phyloP scores from a whole-genome alignment of 176 grass and related monocot genomes.

The Cenchrus americanus region DNA sequence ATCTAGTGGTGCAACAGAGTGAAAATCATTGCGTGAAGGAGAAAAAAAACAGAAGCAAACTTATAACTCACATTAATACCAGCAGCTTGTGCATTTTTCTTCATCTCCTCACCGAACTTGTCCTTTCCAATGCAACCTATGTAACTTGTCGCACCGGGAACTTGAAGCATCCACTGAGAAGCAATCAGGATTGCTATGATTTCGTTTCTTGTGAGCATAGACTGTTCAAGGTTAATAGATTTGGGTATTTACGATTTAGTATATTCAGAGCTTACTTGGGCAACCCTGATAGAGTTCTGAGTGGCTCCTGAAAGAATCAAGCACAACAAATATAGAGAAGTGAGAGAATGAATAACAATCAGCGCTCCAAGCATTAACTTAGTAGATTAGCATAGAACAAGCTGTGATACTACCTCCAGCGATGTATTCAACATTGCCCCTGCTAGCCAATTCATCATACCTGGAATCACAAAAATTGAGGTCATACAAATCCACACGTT shows the following conservation, averaged over 20 bases:
- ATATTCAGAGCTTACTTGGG: constrained; percentile 61
- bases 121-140: constrained; percentile 87
- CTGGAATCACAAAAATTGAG: constrained; percentile 27
- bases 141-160: constrained; percentile 75
- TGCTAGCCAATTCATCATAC: constrained; percentile 80
- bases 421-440: constrained; percentile 65
- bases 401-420: constrained; percentile 63
- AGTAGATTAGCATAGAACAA: neutral
- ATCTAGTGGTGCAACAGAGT: neutral
- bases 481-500: neutral
- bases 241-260: neutral
- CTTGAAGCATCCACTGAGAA: constrained; percentile 86
- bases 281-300: constrained; percentile 84
- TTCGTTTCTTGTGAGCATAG: neutral
- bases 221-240: constrained; percentile 17
- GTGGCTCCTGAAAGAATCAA: constrained; percentile 58
- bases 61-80: constrained; percentile 62
- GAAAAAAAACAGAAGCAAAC: neutral
- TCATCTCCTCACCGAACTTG: constrained; percentile 90
- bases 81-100: constrained; percentile 64
- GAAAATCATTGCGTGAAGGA: neutral
- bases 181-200: neutral
- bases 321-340: constrained; percentile 32
- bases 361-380: neutral
- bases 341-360: constrained; percentile 23